These are phyloP conservation scores for Hermanozyma aechmeae DNA, from an alignment of 805 yeast species.

Conservation along the genomic window DNA sequence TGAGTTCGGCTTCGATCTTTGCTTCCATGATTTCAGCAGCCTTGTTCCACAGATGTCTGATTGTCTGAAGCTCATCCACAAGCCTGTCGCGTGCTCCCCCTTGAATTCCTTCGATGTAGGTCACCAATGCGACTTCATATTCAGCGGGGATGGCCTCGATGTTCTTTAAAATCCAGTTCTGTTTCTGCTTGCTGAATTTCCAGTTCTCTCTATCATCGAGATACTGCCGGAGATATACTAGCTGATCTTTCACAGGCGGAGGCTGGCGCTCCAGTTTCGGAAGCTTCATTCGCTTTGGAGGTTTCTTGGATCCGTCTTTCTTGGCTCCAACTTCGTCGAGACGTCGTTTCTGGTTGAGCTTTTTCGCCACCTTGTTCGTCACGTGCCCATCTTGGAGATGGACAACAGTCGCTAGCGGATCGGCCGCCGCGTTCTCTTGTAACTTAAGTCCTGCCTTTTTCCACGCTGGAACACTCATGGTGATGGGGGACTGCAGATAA, in stretches of 20 bases:
- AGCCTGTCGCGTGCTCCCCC: constrained; percentile 63
- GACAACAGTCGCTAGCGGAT: constrained; percentile 35
- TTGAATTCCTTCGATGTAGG: constrained; percentile 52
- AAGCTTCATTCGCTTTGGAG: constrained; percentile 60
- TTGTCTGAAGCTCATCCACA: constrained; percentile 36
- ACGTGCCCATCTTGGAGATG: constrained; percentile 36
- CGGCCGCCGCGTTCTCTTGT: constrained; percentile 35
- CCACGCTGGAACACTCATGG: constrained; percentile 64
- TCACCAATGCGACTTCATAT: constrained; percentile 41
- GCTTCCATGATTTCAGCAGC: constrained; percentile 33
- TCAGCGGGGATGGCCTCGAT: constrained; percentile 40
- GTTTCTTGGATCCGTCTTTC: constrained; percentile 31
- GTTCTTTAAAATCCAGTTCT: constrained; percentile 73
- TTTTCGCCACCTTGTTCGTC: constrained; percentile 35
- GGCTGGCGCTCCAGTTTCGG: constrained; percentile 62
- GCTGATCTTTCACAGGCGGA: constrained; percentile 72
- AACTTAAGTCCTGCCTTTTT: constrained; percentile 65
- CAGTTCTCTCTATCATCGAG: constrained; percentile 48
- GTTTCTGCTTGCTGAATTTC: constrained; percentile 84
- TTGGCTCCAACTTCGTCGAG: constrained; percentile 10
- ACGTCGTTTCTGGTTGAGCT: constrained; percentile 23
- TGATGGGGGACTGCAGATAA: no score
- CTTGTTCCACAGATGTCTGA: constrained; percentile 49
- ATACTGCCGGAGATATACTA: constrained; percentile 53
- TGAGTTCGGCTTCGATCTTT: constrained; percentile 27